Conservation (phyloP, 2,329 filamentous ascomycete species). For the Alternaria viburni region DNA sequence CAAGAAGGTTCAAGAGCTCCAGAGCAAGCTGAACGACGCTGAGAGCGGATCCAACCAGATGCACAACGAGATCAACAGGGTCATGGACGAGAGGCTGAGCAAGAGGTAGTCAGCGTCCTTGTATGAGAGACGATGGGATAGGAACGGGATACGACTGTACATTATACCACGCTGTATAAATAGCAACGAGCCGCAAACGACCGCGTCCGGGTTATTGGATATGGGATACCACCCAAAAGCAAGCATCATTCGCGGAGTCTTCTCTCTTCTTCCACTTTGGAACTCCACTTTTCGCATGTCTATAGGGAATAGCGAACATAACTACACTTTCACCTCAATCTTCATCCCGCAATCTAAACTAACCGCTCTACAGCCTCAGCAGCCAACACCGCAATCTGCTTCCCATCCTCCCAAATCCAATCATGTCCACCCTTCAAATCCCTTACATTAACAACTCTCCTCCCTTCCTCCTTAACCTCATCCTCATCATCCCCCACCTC, state of each 20-base stretch:
- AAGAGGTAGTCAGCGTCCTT: conserved; percentile 26
- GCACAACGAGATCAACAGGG: conserved; percentile 41
- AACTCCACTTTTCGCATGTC: conserved; percentile 21
- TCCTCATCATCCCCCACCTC: conserved; percentile 35
- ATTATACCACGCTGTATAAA: conserved; percentile 42
- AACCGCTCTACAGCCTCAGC: conserved; percentile 33
- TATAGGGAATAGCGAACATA: conserved; percentile 11
- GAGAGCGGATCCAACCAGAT: conserved; percentile 32
- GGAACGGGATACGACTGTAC: conserved; percentile 29
- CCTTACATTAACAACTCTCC: conserved; percentile 47
- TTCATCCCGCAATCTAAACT: not conserved
- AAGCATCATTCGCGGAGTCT: conserved; percentile 15
- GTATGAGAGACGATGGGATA: not conserved
- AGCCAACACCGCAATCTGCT: conserved; percentile 58
- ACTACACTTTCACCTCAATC: not conserved
- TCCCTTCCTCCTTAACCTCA: conserved; percentile 30
- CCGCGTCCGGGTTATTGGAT: conserved; percentile 27
- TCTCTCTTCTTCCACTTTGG: conserved; percentile 15
- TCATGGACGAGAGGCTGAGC: conserved; percentile 45
- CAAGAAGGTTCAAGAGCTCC: conserved; percentile 42
- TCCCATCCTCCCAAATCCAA: conserved; percentile 67
- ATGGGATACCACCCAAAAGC: conserved; percentile 20
- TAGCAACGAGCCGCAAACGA: conserved; percentile 29
- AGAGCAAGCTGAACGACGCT: conserved; percentile 32
- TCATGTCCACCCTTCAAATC: conserved; percentile 67